These are phyloP conservation scores for Fragaria ananassa DNA, from an alignment of 306 rosid species.

Conservation along the genomic window DNA sequence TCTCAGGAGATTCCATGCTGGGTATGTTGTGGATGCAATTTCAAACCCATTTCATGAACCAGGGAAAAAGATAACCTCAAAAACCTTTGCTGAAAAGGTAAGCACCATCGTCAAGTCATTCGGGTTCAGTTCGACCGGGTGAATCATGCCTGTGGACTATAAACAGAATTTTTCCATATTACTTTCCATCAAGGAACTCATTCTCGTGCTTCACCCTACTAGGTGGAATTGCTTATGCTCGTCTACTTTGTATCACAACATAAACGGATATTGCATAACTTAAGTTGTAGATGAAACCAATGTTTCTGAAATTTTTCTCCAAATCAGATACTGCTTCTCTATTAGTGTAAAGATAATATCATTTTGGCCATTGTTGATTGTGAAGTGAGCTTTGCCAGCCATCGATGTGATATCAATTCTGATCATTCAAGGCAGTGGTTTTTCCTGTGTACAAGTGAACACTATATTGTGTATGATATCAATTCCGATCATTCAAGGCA, in stretches of 20 bases:
- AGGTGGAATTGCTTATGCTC: background rate
- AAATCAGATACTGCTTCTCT: background rate
- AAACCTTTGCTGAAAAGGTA: constrained; percentile 80
- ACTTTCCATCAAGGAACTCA: background rate
- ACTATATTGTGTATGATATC: background rate
- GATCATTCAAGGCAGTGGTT: no score
- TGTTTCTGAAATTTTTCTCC: background rate
- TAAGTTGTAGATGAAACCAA: constrained; percentile 2
- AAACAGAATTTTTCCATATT: background rate
- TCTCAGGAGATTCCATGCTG: constrained; percentile 83
- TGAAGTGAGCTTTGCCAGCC: background rate
- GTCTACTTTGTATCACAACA: constrained; percentile 4
- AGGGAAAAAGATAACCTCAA: constrained; percentile 90
- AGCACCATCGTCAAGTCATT: constrained; percentile 91
- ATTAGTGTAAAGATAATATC: background rate
- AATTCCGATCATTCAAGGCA: no score
- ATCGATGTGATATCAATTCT: background rate
- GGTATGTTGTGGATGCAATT: constrained; percentile 89
- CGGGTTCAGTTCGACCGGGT: constrained; percentile 63
- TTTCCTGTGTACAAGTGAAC: no score
- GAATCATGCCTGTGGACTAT: constrained; percentile 22
- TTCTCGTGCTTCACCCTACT: background rate
- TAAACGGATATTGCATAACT: constrained; percentile 5
- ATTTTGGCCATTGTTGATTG: background rate
- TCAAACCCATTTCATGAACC: constrained; percentile 93